These are phyloP conservation scores for Pyrus betulifolia DNA, from an alignment of 306 rosid genomes.

Conservation along the genomic window DNA sequence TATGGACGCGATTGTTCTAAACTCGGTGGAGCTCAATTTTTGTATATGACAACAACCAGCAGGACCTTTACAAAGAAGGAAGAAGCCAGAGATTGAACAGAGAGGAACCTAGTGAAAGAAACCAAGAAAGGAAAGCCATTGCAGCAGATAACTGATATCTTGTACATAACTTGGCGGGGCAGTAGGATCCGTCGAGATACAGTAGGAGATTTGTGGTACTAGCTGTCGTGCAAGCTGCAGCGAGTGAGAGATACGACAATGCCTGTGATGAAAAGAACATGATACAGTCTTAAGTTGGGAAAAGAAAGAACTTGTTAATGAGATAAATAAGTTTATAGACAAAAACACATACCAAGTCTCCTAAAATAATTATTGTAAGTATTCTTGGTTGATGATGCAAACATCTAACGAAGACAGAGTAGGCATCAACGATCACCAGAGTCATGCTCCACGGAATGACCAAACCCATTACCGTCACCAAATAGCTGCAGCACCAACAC, in stretches of 20 bases:
- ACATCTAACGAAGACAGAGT: constrained; percentile 52
- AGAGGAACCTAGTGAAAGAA: constrained; percentile 55
- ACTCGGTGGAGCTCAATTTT: constrained; percentile 23
- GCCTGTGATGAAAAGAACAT: constrained; percentile 36
- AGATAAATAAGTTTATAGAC: neutral
- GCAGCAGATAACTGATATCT: constrained; percentile 76
- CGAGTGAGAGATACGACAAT: constrained; percentile 57
- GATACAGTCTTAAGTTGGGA: neutral
- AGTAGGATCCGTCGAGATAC: constrained; percentile 29
- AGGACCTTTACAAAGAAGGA: constrained; percentile 38
- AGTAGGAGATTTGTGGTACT: constrained; percentile 52
- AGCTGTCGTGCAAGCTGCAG: constrained; percentile 79
- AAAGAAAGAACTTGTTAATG: neutral
- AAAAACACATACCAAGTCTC: constrained; percentile 62
- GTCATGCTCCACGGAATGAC: constrained; percentile 87
- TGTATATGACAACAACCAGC: constrained; percentile 5
- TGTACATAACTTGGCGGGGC: constrained; percentile 48
- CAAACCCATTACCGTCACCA: constrained; percentile 90
- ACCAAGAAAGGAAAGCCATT: constrained; percentile 93
- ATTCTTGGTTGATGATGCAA: constrained; percentile 54
- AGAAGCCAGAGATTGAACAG: constrained; percentile 84
- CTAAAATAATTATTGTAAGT: constrained; percentile 37
- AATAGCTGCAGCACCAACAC: constrained; percentile 51
- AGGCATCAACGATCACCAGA: constrained; percentile 67
- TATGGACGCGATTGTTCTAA: constrained; percentile 14